Base-by-base conservation (phyloP, 139 green algal species). In the Chlorella sorokiniana region DNA sequence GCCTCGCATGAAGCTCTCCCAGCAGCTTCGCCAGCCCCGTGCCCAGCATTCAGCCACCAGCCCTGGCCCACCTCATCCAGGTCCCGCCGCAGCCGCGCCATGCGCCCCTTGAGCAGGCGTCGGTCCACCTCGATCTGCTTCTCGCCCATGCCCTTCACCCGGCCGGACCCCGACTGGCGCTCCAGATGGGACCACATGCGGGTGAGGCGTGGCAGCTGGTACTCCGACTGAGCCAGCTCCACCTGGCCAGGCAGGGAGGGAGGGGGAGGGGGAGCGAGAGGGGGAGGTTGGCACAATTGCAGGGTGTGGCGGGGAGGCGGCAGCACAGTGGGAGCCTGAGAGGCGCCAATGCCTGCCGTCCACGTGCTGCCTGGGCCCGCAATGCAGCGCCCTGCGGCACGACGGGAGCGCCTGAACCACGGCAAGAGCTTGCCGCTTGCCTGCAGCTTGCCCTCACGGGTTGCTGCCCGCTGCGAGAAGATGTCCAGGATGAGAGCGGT, bases 111-210 rank as follows among this genome's bases (percentile, higher is more conserved):
- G 79, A 98, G 86, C 71, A 99, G 83, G 4, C 96, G 95, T 88
- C 95, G 96, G 87, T 99, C 96, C 25, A 99, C 93, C 86, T 99
- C 96, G 54, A 98, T 97, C 90, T 99, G 96, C 91, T 98, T 99
- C 90, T 99, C 96, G 76, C 96, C 96, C 94, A 98, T 96, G 84
- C 86, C 91, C 85, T 91, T 91, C 38, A 95, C 90, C 71, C 92
- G 90, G 0, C 95, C 95, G 0, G 90, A 91, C 2, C 94, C 94
- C 2, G 88, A 86, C 88, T 99, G 96, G 5, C 97, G 76, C 83
- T 99, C 97, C 85, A 99, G 83, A 70, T 99, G 97, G 0, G 86
- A 95, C 97, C 97, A 99, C 96, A 99, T 98, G 76, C 92, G 89
- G 4, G 93, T 98, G 63, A 99, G 87, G 18, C 97, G 90, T 1